Base-by-base conservation (phyloP, 2,329 filamentous ascomycete species). In the Diaporthe citrichinensis region DNA sequence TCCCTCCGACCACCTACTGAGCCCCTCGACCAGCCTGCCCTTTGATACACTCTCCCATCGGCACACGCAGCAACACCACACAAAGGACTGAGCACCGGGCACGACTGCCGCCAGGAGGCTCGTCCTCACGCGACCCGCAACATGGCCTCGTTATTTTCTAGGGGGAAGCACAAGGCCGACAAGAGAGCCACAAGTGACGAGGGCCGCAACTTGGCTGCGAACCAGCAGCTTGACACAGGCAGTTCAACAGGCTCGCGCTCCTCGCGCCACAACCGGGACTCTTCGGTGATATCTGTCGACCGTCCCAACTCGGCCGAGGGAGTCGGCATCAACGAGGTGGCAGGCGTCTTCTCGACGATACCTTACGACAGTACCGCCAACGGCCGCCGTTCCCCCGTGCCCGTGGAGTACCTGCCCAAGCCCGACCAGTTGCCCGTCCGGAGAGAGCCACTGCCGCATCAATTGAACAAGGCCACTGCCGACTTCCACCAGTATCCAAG, bases 401-500 rank as follows among this genome's bases (percentile, higher is more conserved):
- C 93, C 53, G 88, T 94, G 81, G 94, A 97, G 61, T 94, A 94
- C 81, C 87, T 95, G 58, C 92, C 93, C 68, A 91, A 91, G 81
- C 85, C 89, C 74, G 92, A 94, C 77, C 91, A 93, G 81, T 84
- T 88, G 79, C 87, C 91, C 31, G 84, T 88, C 74, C 90, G 92
- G 79, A 92, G 92, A 82, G 94, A 97, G 74, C 94, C 94, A 75
- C 88, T 94, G 76, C 94, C 95, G 41, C 94, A 97, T 84, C 95
- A 98, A 81, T 86, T 97, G 72, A 96, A 95, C 83, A 96, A 95
- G 85, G 89, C 88, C 78, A 91, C 91, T 67, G 87, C 87, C 79
- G 96, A 98, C 84, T 98, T 92, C 82, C 95, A 98, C 85, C 96
- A 98, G 81, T 98, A 98, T 83, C 95, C 95, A 57, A 90, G 90